Conservation (phyloP, 2,329 filamentous ascomycete species). For the Calonectria henricotiae region DNA sequence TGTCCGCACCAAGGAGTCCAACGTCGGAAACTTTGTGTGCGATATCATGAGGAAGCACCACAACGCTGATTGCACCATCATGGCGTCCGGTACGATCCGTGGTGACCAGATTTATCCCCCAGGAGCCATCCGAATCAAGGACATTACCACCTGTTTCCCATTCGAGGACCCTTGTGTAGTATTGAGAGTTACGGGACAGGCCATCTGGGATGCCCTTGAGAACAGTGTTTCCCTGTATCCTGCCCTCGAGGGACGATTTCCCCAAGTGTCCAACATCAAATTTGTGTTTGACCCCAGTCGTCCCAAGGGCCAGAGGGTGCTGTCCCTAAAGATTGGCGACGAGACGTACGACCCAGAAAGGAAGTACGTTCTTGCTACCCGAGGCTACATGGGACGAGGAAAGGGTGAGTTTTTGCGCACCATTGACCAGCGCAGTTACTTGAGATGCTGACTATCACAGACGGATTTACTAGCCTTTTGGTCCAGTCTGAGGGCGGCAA, state of each 20-base stretch:
- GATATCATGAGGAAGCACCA: slow-evolving; percentile 93
- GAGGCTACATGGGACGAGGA: slow-evolving; percentile 91
- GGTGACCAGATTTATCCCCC: slow-evolving; percentile 92
- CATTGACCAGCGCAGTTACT: not conserved
- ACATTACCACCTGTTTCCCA: slow-evolving; percentile 91
- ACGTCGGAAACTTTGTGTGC: slow-evolving; percentile 91
- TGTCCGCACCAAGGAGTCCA: slow-evolving; percentile 83
- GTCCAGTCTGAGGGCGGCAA: slow-evolving; percentile 82
- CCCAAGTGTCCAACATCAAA: slow-evolving; percentile 87
- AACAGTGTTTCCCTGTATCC: slow-evolving; percentile 88
- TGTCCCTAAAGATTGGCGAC: slow-evolving; percentile 74
- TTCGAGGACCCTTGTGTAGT: slow-evolving; percentile 93
- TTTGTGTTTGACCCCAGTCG: slow-evolving; percentile 80
- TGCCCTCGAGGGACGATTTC: slow-evolving; percentile 86
- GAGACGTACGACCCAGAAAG: slow-evolving; percentile 74
- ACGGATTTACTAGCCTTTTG: slow-evolving; percentile 86
- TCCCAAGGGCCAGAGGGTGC: slow-evolving; percentile 75
- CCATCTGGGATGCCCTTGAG: slow-evolving; percentile 85
- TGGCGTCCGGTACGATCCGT: slow-evolving; percentile 88
- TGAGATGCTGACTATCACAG: slow-evolving; percentile 58
- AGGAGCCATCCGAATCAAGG: slow-evolving; percentile 82
- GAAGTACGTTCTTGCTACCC: slow-evolving; percentile 82
- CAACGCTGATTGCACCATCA: slow-evolving; percentile 84
- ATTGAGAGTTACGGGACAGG: slow-evolving; percentile 79
- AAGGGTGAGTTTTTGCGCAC: slow-evolving; percentile 66